Percentiles rank a stretch among this genome's conserved stretches.
Conservation (phyloP, 2,329 filamentous ascomycete genomes). For the Dactylellina parvicollis region DNA sequence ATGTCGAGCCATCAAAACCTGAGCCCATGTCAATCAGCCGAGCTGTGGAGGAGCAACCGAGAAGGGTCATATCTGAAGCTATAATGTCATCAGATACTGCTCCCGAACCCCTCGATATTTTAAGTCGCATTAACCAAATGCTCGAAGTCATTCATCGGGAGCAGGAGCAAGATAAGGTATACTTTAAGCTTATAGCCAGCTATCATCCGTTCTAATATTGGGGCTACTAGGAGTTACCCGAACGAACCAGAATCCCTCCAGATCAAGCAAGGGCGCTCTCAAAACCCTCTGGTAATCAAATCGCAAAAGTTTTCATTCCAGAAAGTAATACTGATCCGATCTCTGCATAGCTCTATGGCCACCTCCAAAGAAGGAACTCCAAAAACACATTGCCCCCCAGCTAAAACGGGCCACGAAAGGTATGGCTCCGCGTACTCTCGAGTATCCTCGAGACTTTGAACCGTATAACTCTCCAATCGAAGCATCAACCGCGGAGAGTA, state of each 20-base stretch:
- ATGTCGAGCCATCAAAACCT: background rate
- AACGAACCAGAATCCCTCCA: constrained; percentile 25
- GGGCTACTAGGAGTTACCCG: constrained; percentile 10
- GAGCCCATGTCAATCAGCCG: background rate
- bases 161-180: constrained; percentile 27
- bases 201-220: background rate
- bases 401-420: constrained; percentile 12
- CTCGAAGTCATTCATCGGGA: constrained; percentile 14
- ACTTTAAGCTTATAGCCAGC: background rate
- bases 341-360: constrained; percentile 43
- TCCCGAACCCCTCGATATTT: background rate
- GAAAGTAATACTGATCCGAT: background rate
- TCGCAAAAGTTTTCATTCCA: background rate
- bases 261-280: constrained; percentile 32
- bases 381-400: constrained; percentile 18
- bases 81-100: background rate
- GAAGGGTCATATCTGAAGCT: background rate
- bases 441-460: constrained; percentile 40
- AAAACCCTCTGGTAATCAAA: constrained; percentile 3
- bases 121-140: constrained; percentile 5
- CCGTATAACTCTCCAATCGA: constrained; percentile 35
- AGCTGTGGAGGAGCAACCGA: background rate
- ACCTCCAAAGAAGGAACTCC: constrained; percentile 33
- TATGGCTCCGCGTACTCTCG: background rate
- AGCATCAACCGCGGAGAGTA: constrained; percentile 2